phyloP scores from a whole-genome alignment of 73 alveolate species.

The Paramecium sonneborni region DNA sequence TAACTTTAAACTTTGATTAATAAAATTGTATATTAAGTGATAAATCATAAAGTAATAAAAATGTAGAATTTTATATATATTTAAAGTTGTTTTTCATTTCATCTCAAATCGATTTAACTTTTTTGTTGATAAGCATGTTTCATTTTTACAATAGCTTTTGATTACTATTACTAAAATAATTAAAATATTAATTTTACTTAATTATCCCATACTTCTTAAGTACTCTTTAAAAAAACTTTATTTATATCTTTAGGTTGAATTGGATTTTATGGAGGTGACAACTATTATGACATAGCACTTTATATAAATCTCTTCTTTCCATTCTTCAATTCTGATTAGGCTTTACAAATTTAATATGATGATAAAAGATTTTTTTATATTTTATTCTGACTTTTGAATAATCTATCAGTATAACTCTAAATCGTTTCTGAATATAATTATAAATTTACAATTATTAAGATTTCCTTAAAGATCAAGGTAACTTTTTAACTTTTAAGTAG shows the following conservation, averaged over 20 bases:
- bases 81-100: neutral
- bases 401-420: neutral
- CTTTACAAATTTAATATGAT: conserved; percentile 19
- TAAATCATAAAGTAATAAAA: no score
- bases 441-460: neutral
- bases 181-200: neutral
- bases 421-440: neutral
- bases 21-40: no score
- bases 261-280: neutral
- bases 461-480: neutral
- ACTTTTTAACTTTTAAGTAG: neutral
- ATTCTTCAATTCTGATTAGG: neutral
- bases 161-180: neutral
- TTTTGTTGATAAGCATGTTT: neutral
- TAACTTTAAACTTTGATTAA: no score
- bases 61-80: no score
- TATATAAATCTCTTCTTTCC: conserved; percentile 15
- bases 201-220: neutral
- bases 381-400: neutral
- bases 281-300: neutral
- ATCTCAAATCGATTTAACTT: neutral
- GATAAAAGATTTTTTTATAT: neutral
- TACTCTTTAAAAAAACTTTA: neutral
- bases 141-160: neutral
- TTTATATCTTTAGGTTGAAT: neutral